phyloP scores from a whole-genome alignment of 495 filamentous ascomycete species.

The Cetradonia linearis region DNA sequence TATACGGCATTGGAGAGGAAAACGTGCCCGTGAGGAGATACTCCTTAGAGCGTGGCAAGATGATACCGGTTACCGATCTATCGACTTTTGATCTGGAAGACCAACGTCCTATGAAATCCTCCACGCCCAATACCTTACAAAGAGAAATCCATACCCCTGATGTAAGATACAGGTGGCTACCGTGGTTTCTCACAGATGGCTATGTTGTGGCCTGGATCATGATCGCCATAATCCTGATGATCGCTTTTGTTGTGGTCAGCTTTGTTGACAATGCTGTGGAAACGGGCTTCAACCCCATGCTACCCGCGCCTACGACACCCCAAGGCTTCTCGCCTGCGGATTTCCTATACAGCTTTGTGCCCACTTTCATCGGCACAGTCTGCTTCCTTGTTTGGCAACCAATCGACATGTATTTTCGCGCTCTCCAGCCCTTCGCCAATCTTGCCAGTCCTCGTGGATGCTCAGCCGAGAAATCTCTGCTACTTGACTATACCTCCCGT shows the following conservation, averaged over 20 bases:
- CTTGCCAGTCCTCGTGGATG: conserved; percentile 50
- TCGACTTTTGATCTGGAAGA: conserved; percentile 37
- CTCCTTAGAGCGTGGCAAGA: conserved; percentile 40
- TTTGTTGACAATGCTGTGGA: conserved; percentile 60
- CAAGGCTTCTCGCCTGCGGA: conserved; percentile 72
- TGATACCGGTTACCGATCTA: conserved; percentile 26
- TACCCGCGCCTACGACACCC: conserved; percentile 48
- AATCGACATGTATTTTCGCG: conserved; percentile 64
- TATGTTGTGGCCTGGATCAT: conserved; percentile 54
- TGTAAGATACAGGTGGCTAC: conserved; percentile 56
- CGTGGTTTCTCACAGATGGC: conserved; percentile 62
- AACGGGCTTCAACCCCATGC: conserved; percentile 57
- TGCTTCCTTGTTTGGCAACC: conserved; percentile 69
- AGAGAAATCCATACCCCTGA: conserved; percentile 38
- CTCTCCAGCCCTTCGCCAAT: conserved; percentile 63
- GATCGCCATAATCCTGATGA: conserved; percentile 51
- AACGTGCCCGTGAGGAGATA: conserved; percentile 47
- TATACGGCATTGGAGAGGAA: conserved; percentile 57
- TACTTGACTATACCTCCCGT: conserved; percentile 61
- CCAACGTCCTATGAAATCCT: conserved; percentile 24
- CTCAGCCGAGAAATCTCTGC: conserved; percentile 54
- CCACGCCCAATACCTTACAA: conserved; percentile 30
- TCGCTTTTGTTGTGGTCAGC: conserved; percentile 65
- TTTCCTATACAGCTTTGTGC: conserved; percentile 81
- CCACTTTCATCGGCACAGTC: conserved; percentile 61